Evolutionary conservation across 2,329 filamentous ascomycete species (phyloP).

Genomic region (Calonectria crousiana): DNA sequence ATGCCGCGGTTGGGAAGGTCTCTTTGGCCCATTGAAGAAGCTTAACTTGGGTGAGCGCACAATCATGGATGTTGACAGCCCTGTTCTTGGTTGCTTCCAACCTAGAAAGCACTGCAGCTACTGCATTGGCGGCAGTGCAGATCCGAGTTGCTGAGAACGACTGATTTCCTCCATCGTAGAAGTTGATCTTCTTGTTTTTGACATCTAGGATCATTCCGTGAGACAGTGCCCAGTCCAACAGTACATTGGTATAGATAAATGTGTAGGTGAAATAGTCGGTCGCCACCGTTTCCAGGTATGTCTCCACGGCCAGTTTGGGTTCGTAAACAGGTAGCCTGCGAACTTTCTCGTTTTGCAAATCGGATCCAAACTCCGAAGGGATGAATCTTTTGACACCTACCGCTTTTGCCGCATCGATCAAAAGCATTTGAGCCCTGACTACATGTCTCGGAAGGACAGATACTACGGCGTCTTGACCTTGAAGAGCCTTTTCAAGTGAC

Average conservation of each 20-base stretch:
- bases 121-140: neutral
- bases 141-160: neutral
- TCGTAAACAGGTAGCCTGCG: neutral
- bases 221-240: neutral
- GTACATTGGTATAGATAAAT: neutral
- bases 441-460: neutral
- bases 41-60: neutral
- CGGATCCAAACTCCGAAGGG: neutral
- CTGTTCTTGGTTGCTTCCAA: neutral
- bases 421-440: neutral
- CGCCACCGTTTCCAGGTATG: neutral
- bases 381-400: neutral
- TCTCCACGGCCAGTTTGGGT: neutral
- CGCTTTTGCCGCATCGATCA: neutral
- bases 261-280: neutral
- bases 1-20: neutral
- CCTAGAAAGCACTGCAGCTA: neutral
- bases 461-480: neutral
- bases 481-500: too few relatives aligned
- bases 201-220: neutral
- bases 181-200: neutral
- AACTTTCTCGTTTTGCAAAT: neutral
- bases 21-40: neutral
- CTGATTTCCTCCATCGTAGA: neutral
- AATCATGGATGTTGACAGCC: neutral